phyloP scores from a whole-genome alignment of 2,329 filamentous ascomycete species.

The Penicillium sp. region DNA sequence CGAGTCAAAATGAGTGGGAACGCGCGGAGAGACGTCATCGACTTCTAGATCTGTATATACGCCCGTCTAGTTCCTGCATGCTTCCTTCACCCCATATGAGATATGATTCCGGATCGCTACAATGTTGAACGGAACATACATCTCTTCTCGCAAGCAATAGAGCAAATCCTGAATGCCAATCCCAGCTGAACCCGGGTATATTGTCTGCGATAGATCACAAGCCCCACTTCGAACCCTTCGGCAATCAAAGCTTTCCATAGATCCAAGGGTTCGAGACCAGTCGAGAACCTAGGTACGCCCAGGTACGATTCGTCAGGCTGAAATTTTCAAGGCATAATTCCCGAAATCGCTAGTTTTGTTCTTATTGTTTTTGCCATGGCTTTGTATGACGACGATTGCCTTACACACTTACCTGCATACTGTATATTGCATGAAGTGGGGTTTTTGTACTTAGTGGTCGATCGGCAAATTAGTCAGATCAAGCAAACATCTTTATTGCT shows the following conservation, averaged over 20 bases:
- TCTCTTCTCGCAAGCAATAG: not conserved
- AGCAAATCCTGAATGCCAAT: not conserved
- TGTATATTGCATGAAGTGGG: too few relatives aligned
- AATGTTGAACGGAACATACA: too few relatives aligned
- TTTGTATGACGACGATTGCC: too few relatives aligned
- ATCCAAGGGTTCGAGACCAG: not conserved
- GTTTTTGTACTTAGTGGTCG: too few relatives aligned
- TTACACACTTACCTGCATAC: too few relatives aligned
- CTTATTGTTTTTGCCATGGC: too few relatives aligned
- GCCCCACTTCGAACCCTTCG: conserved; percentile 9
- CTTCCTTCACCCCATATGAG: not conserved
- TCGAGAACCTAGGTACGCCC: not conserved
- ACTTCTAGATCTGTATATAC: not conserved
- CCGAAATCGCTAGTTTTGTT: too few relatives aligned
- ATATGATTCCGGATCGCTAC: not conserved
- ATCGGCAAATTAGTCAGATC: too few relatives aligned
- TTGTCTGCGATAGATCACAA: conserved; percentile 16
- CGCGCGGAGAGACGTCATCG: conserved; percentile 20
- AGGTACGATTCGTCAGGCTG: not conserved
- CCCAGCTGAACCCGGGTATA: not conserved
- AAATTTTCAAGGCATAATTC: not conserved
- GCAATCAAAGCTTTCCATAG: not conserved
- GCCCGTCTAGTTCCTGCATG: not conserved
- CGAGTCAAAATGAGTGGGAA: conserved; percentile 11
- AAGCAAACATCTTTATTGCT: too few relatives aligned